Evolutionary conservation across 2,329 filamentous ascomycete species (phyloP), one percentile per base, ranked within the genome.

Genomic region (Verticillium isaacii): DNA sequence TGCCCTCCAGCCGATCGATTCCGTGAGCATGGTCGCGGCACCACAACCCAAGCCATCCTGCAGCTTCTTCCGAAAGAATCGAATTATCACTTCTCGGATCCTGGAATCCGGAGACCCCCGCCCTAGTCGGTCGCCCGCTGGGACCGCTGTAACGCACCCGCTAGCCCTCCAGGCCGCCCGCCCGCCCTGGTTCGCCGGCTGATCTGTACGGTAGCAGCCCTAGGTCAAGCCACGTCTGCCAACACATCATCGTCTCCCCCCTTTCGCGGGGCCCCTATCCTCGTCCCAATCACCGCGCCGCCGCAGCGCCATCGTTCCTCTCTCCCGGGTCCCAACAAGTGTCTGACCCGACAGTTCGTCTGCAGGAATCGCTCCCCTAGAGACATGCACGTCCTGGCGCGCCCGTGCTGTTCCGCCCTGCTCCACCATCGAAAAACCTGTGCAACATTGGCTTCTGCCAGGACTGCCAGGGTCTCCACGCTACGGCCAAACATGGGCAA

Each of bases 261-360:
- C 55, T 9, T n/a, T 7, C 15, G 9, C 2, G 55, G 55, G 55
- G 17, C 55, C 55, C 52, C 25, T 32, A 32, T 57, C 15, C 55
- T 37, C 14, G 34, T 37, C 55, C 55, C 55, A 57, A 57, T 57
- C 55, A 32, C 15, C 25, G 17, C 11, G 55, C 25, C 55, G 55
- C 15, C 55, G 12, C 29, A 32, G 45, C 63, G 62, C 63, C 63
- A 55, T 62, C 60, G 62, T 62, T 62, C 63, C 63, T 62, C 58
- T 62, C 62, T 60, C 63, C 58, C 60, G 63, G 63, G 63, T 64
- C 63, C 59, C 57, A 52, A 52, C 45, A 58, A 54, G 63, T 37
- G 57, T 60, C 52, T 58, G 62, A 65, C 64, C 64, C 64, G 64
- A 64, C 62, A 65, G 62, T 55, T 60, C 58, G 64, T 62, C 59